These are phyloP conservation scores for Lichtheimia hyalospora DNA, from an alignment of 371 early-diverging fungal species.

Conservation along the genomic window DNA sequence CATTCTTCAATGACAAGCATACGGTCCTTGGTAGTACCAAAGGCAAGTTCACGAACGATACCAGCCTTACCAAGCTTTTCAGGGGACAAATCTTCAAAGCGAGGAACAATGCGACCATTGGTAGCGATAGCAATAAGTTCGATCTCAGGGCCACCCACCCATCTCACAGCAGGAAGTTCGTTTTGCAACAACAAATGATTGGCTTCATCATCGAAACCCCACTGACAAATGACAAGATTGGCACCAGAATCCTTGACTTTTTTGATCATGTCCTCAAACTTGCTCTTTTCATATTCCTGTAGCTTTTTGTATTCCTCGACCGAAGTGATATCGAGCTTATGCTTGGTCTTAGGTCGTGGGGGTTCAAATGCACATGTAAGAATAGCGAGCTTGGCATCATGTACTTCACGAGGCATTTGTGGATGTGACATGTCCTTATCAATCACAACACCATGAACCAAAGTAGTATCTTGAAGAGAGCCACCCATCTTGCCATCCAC, in stretches of 20 bases:
- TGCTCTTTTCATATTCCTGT: conserved; percentile 94
- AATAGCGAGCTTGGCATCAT: conserved; percentile 97
- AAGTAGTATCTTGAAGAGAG: conserved; percentile 87
- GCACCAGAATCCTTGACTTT: conserved; percentile 97
- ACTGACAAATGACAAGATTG: conserved; percentile 99
- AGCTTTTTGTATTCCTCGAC: conserved; percentile 98
- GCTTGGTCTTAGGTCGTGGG: conserved; percentile 99
- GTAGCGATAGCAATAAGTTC: conserved; percentile 99
- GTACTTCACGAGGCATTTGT: conserved; percentile 98
- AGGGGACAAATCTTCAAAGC: conserved; percentile 95
- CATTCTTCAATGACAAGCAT: conserved; percentile 99
- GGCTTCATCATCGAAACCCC: conserved; percentile 99
- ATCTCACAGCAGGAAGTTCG: conserved; percentile 98
- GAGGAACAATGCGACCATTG: conserved; percentile 98
- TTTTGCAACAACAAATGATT: conserved; percentile 99
- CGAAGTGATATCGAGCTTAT: conserved; percentile 96
- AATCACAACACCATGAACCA: conserved; percentile 98
- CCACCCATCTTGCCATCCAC: conserved; percentile 99
- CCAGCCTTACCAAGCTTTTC: conserved; percentile 96
- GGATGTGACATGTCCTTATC: conserved; percentile 99
- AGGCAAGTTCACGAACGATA: conserved; percentile 90
- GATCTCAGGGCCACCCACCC: conserved; percentile 99
- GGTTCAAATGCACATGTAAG: conserved; percentile 99
- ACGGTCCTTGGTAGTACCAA: conserved; percentile 98
- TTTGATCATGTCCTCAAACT: conserved; percentile 97